Evolutionary conservation across 805 yeast genomes (phyloP).

Genomic region (Kluyveromyces dobzhanskii): DNA sequence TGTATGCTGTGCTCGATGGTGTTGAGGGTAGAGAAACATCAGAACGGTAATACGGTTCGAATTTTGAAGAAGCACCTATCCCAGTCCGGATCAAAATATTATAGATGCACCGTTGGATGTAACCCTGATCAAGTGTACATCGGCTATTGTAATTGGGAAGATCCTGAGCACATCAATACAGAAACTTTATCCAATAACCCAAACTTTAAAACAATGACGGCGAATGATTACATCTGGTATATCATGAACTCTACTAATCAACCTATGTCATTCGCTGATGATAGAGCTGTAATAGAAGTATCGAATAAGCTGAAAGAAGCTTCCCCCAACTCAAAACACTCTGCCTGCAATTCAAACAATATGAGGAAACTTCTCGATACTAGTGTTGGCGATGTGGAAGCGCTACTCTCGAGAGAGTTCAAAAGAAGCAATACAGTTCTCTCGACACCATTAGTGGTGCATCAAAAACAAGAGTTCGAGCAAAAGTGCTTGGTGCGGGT

Average conservation of each 20-base stretch:
- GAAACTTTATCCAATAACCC: not conserved
- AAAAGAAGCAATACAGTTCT: slow-evolving; percentile 1
- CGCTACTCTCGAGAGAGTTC: not conserved
- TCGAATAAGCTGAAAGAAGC: not conserved
- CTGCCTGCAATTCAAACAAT: slow-evolving; percentile 4
- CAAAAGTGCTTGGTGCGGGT: not conserved
- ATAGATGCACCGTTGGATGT: slow-evolving; percentile 4
- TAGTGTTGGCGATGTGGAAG: not conserved
- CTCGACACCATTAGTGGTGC: slow-evolving; percentile 1
- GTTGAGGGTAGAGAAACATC: slow-evolving; percentile 2
- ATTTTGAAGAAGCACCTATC: slow-evolving; percentile 4
- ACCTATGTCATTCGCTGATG: slow-evolving; percentile 4
- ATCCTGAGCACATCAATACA: not conserved
- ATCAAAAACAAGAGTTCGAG: slow-evolving; percentile 3
- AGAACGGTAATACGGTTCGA: slow-evolving; percentile 3
- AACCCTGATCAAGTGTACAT: slow-evolving; percentile 1
- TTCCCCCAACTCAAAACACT: not conserved
- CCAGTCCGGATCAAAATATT: slow-evolving; percentile 3
- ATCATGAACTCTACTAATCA: slow-evolving; percentile 5
- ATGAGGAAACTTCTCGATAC: not conserved
- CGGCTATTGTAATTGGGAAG: slow-evolving; percentile 2
- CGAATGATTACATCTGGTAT: slow-evolving; percentile 4
- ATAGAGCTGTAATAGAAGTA: slow-evolving; percentile 1
- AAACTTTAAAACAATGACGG: not conserved
- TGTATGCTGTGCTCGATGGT: slow-evolving; percentile 4